Percentiles rank a stretch among this genome's conserved stretches.
phyloP scores from a whole-genome alignment of 2,329 filamentous ascomycete genomes.

The Acephala macrosclerotiorum region DNA sequence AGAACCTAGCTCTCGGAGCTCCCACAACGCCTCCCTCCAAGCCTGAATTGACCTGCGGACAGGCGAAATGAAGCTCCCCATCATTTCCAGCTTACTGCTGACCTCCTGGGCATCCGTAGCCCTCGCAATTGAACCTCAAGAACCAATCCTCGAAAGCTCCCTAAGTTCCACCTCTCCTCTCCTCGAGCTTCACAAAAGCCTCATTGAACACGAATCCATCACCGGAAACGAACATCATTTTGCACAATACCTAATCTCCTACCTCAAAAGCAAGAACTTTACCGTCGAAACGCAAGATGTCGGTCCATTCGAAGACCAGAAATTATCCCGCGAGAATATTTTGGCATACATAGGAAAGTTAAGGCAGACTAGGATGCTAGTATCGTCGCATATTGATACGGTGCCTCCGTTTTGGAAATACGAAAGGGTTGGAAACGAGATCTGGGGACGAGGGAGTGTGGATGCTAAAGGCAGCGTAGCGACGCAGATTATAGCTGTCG shows the following conservation, averaged over 20 bases:
- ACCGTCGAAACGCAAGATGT: conserved; percentile 66
- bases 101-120: conserved; percentile 23
- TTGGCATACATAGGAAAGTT: conserved; percentile 62
- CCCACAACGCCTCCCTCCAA: not conserved
- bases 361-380: conserved; percentile 56
- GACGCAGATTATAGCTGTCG: conserved; percentile 74
- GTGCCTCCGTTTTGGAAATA: conserved; percentile 59
- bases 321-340: conserved; percentile 58
- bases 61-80: conserved; percentile 34
- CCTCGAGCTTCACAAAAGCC: conserved; percentile 66
- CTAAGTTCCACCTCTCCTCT: conserved; percentile 44
- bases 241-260: conserved; percentile 63
- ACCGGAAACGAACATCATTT: conserved; percentile 66
- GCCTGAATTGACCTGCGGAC: not conserved
- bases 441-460: conserved; percentile 77
- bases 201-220: conserved; percentile 70
- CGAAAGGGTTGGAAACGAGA: conserved; percentile 52
- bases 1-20: not conserved
- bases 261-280: conserved; percentile 64
- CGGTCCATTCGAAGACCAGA: conserved; percentile 30
- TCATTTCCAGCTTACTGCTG: conserved; percentile 26
- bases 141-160: conserved; percentile 26
- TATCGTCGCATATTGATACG: conserved; percentile 72
- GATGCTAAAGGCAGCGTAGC: conserved; percentile 77
- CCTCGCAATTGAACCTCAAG: conserved; percentile 30